Evolutionary conservation across 306 rosid genomes (phyloP), one percentile per base, ranked within the genome.

Genomic region (Vigna angularis): DNA sequence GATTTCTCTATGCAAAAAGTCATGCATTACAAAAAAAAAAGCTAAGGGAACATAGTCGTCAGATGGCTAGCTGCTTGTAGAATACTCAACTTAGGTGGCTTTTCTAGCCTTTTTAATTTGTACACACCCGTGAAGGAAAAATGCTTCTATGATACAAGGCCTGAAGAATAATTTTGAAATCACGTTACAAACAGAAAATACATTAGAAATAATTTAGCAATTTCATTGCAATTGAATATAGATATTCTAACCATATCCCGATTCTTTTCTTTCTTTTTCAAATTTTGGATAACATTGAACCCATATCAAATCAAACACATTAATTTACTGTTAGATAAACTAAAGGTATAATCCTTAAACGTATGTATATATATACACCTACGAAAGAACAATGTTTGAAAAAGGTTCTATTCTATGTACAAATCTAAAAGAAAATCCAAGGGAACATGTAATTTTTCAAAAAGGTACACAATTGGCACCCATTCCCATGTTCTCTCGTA

Each of bases 11-110:
- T 13, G 30, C 3, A 44, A 14, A 42, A 15, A 8, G 48, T 58
- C 36, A 14, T 16, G 1, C 4, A 10, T 30, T n/a, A 34, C 9
- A 2, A 4, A 61, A 61, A 38, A 0, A 20, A n/a, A 9, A 61
- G 6, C 16, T 0, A 12, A 74, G 3, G 18, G 48, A 59, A 74
- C 11, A 66, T 22, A 20, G 44, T 48, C 9, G 36, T 45, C 36
- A 45, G 50, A 74, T 47, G 79, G 59, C 58, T 74, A 28, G 47
- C 13, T 9, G 3, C 56, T 52, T 52, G 2, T 34, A 71, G 75
- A 24, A 58, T 44, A 45, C 70, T 74, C 45, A 59, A 74, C 48
- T 61, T 58, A 26, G 47, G 48, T 3, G 4, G 68, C 55, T 57
- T 73, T 66, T 44, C 11, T 15, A 16, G 36, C 5, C 26, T 18